Evolutionary conservation across 108 stramenopile species (phyloP).

Genomic region (Aurantiochytrium sp.): DNA sequence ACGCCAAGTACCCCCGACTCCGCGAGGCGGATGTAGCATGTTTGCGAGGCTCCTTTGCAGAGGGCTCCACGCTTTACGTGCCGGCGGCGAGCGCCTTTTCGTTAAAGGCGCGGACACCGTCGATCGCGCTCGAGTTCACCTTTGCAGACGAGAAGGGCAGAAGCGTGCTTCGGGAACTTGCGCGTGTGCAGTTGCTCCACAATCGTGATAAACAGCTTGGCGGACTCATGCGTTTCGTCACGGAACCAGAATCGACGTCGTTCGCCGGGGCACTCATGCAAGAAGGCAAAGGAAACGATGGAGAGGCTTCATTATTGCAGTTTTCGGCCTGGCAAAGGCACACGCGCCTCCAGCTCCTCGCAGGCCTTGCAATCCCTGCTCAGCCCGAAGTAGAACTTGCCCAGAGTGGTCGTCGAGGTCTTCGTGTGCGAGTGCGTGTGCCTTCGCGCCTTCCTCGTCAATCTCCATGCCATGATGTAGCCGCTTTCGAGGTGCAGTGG

Average conservation of each 20-base stretch:
- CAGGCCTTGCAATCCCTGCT: not conserved
- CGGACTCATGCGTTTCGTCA: not conserved
- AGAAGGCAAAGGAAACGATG: not conserved
- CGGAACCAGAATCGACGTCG: not conserved
- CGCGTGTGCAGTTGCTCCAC: not conserved
- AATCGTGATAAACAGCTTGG: not conserved
- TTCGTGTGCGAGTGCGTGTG: not conserved
- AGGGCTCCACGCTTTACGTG: not conserved
- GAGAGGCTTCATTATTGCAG: not conserved
- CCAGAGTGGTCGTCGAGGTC: not conserved
- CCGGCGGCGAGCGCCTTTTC: not conserved
- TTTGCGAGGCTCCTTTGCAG: not conserved
- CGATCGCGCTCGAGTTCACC: not conserved
- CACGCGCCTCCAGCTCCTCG: not conserved
- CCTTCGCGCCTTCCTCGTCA: too few relatives aligned
- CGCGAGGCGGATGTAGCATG: not conserved
- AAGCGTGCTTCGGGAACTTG: not conserved
- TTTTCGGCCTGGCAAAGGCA: not conserved
- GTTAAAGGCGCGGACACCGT: not conserved
- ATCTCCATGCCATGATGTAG: not conserved
- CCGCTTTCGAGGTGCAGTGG: not conserved
- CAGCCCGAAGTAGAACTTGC: not conserved
- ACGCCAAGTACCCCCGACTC: not conserved
- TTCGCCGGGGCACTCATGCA: not conserved
- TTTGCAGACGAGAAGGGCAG: not conserved